Evolutionary conservation across 225 moss, liverwort and hornwort species (phyloP), one percentile per base, ranked within the genome.

Genomic region (Bryum argenteum): DNA sequence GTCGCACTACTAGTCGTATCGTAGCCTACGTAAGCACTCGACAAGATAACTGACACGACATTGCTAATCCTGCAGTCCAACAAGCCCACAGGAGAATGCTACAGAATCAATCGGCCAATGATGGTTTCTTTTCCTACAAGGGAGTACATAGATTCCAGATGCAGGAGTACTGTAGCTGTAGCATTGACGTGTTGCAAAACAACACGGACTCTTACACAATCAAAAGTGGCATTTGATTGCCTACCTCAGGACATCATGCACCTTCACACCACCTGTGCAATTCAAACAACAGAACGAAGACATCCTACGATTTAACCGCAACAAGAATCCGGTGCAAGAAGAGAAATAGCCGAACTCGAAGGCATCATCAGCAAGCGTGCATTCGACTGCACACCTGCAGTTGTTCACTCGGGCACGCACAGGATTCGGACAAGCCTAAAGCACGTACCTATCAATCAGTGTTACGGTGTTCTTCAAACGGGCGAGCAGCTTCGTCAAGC

Each of bases 391-490:
- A 72, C 33, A 75, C 71, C 80, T 84, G 77, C 73, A 66, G 58
- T 38, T 41, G 64, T 56, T 38, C 44, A 66, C 73, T 69, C 41
- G 50, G 56, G 66, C 60, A 54, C 43, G 66, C 60, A 54, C 54
- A 67, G 17, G 39, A 66, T 40, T 71, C 13, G 58, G 64, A 63
- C 71, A 66, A 70, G 63, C 45, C 54, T 64, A 33, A 74, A 75
- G 75, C 71, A 79, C 90, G 87, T 79, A 96, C 96, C 96, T 87
- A 82, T 96, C 96, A 73, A 96, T 96, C 43, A 96, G 85, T 11
- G 96, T 96, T 3, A 96, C 96, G 42, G 96, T 96, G 19, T 96
- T 96, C 81, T 96, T 96, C 81, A 96, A 78, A 6, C 96, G 90
- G 39, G 96, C 96, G 12, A 96, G 84, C 11, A 96, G 72, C 84